Base-by-base conservation (phyloP, 2,329 filamentous ascomycete genomes). In the Claviceps pazoutovae region DNA sequence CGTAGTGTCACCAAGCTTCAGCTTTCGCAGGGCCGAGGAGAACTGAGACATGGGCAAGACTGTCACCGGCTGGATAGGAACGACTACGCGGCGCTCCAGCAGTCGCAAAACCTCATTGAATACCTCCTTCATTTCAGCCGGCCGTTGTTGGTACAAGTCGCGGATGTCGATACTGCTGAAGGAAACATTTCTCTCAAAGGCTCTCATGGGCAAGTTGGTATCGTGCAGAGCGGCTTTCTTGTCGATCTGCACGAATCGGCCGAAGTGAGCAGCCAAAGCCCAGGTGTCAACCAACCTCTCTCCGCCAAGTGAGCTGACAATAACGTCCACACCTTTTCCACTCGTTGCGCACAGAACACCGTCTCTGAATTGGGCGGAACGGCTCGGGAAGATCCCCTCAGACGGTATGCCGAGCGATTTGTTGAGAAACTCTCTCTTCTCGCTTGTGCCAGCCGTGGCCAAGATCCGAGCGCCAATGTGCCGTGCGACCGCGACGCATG, bases 141-240 rank as follows among this genome's bases (percentile, higher is more conserved):
- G 47, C 34, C 53, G 53, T 23, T 57, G 16, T 14, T 48, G 21
- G 50, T 51, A 47, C 30, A 56, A 17, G 7, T 37, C 42, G 26
- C 59, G 55, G 8, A 75, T 55, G 55, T 74, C 69, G 2, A 75
- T 62, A 0, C 66, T 67, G 2, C 67, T 59, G 51, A 74, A 74
- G 1, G 64, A 68, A n/a, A 69, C 63, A 46, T 62, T 64, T 42
- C 57, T 59, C 13, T 63, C 61, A 48, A 73, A 71, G 1, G 62
- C 61, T 2, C 55, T 53, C 68, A 72, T 72, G 34, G 55, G 52
- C 45, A 63, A 51, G 21, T 50, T 50, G 1, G 62, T 66, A 26
- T 70, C 66, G 21, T 63, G 60, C 2, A 59, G 49, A 21, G 69
- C 61, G 47, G 69, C 67, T 11, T 61, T 61, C 51, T 65, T 65